phyloP scores from a whole-genome alignment of 2,329 filamentous ascomycete genomes.

The Talaromyces sp. region DNA sequence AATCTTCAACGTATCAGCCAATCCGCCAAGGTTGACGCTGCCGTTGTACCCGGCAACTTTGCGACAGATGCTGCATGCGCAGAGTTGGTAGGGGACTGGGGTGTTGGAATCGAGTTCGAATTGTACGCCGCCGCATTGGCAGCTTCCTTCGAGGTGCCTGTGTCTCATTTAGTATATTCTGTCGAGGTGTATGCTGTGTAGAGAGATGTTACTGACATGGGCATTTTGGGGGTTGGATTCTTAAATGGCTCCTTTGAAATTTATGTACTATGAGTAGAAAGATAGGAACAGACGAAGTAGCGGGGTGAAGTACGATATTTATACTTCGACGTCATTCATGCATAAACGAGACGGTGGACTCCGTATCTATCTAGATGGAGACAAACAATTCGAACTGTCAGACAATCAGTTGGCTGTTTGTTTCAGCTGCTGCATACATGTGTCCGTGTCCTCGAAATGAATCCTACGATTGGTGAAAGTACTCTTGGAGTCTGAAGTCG shows the following conservation, averaged over 20 bases:
- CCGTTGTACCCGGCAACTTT: slow-evolving; percentile 49
- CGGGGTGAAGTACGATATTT: slow-evolving; percentile 8
- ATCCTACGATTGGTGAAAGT: not conserved
- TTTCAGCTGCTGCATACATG: not conserved
- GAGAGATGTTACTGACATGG: slow-evolving; percentile 26
- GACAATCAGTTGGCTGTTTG: not conserved
- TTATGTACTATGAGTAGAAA: not conserved
- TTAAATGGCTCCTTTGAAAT: not conserved
- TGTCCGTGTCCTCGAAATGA: not conserved
- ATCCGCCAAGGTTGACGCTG: slow-evolving; percentile 49
- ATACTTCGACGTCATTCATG: slow-evolving; percentile 7
- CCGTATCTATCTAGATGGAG: not conserved
- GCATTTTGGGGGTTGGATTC: slow-evolving; percentile 21
- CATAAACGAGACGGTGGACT: not conserved
- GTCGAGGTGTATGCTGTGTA: not conserved
- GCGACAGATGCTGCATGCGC: slow-evolving; percentile 51
- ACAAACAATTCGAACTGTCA: not conserved
- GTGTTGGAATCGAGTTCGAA: slow-evolving; percentile 49
- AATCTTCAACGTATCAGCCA: slow-evolving; percentile 44
- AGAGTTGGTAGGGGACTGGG: slow-evolving; percentile 51
- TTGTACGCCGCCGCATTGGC: slow-evolving; percentile 50
- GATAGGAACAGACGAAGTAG: not conserved
- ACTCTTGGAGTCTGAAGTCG: not conserved
- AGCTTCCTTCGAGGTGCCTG: slow-evolving; percentile 51
- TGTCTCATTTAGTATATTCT: not conserved